These are phyloP conservation scores for Saccharomycopsis hybrid DNA, from an alignment of 1,139 yeast genomes.

Conservation along the genomic window DNA sequence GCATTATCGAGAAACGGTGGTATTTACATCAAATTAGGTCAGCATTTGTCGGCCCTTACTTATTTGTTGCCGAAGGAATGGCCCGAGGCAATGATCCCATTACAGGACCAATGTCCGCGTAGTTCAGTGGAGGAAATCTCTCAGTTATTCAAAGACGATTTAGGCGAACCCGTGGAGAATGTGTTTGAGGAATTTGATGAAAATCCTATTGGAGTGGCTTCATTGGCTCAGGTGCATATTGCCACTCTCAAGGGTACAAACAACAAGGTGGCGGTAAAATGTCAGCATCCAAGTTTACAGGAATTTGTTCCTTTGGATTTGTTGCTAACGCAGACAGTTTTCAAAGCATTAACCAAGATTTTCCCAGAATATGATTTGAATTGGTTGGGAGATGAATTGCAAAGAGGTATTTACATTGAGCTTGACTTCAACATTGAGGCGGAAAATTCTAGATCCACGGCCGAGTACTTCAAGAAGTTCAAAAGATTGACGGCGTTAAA, in stretches of 20 bases:
- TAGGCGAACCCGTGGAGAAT: conserved; percentile 58
- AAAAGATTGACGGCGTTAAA: conserved; percentile 64
- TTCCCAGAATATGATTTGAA: conserved; percentile 92
- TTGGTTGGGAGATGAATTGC: conserved; percentile 93
- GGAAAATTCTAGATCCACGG: conserved; percentile 64
- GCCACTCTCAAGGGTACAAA: conserved; percentile 60
- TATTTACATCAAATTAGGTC: conserved; percentile 88
- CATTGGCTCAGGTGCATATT: conserved; percentile 89
- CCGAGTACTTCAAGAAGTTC: conserved; percentile 53
- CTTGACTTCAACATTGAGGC: conserved; percentile 87
- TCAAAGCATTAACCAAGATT: conserved; percentile 62
- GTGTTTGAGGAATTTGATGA: conserved; percentile 61
- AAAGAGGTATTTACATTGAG: conserved; percentile 78
- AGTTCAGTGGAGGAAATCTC: conserved; percentile 66
- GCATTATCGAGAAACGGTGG: conserved; percentile 90
- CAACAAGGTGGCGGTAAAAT: conserved; percentile 76
- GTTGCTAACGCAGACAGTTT: conserved; percentile 68
- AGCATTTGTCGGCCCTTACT: conserved; percentile 87
- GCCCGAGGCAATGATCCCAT: conserved; percentile 91
- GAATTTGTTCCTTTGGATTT: conserved; percentile 91
- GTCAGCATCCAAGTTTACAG: conserved; percentile 85
- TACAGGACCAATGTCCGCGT: conserved; percentile 86
- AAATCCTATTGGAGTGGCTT: conserved; percentile 88
- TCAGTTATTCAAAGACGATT: conserved; percentile 61
- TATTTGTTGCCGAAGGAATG: conserved; percentile 88